phyloP scores from a whole-genome alignment of 2,329 filamentous ascomycete genomes.

The Trichoderma oligosporum region DNA sequence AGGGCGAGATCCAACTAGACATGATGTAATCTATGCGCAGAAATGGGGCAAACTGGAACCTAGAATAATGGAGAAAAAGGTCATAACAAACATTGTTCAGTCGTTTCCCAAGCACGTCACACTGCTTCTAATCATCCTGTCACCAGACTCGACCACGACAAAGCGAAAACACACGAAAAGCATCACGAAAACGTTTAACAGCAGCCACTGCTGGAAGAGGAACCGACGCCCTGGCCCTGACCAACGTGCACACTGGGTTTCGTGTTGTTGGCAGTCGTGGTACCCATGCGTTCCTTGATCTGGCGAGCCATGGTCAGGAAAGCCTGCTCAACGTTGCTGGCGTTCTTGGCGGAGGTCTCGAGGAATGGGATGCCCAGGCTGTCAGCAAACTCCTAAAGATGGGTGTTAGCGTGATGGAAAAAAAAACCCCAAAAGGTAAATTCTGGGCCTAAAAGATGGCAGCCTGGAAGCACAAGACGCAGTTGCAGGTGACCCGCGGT shows the following conservation, averaged over 20 bases:
- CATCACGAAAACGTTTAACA: conserved; percentile 59
- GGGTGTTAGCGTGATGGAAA: conserved; percentile 23
- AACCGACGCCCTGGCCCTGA: conserved; percentile 89
- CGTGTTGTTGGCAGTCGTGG: conserved; percentile 91
- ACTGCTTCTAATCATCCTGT: conserved; percentile 21
- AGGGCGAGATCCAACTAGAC: conserved; percentile 33
- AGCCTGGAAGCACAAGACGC: background rate
- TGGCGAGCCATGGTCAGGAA: conserved; percentile 99
- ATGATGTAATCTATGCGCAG: conserved; percentile 38
- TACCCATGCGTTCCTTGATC: conserved; percentile 99
- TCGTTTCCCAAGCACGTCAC: conserved; percentile 30
- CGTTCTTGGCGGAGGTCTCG: conserved; percentile 99
- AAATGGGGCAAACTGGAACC: conserved; percentile 24
- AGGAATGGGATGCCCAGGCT: conserved; percentile 98
- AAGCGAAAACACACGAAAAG: conserved; percentile 18
- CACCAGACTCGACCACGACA: conserved; percentile 19
- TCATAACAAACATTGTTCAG: conserved; percentile 31
- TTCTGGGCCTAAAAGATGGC: background rate
- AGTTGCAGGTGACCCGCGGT: background rate
- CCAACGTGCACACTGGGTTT: conserved; percentile 97
- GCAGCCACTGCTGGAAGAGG: conserved; percentile 79
- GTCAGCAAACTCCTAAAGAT: conserved; percentile 87
- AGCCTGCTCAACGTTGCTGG: conserved; percentile 98
- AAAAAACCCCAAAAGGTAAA: background rate
- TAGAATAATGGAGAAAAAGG: conserved; percentile 29